Conservation (phyloP, 352 stramenopile genomes). For the Pythium periplocum region DNA sequence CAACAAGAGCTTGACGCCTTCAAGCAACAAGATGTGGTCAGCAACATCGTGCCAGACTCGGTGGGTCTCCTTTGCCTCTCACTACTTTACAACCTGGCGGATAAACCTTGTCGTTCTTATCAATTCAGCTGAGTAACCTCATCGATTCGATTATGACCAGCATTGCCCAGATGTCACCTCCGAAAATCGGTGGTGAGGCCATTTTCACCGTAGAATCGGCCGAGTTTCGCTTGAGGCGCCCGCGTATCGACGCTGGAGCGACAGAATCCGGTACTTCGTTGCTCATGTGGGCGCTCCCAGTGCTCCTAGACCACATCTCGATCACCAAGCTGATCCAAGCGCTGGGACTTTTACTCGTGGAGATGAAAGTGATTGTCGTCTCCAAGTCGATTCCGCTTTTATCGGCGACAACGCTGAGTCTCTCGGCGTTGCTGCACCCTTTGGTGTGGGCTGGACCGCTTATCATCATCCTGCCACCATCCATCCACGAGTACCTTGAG, state of each 20-base stretch:
- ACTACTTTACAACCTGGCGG: background rate
- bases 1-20: conserved; percentile 7
- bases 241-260: conserved; percentile 8
- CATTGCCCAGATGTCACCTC: background rate
- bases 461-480: conserved; percentile 18
- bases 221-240: conserved; percentile 1
- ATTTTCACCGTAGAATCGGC: background rate
- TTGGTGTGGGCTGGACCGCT: conserved; percentile 18
- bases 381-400: conserved; percentile 13
- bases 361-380: conserved; percentile 26
- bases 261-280: conserved; percentile 10
- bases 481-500: conserved; percentile 19
- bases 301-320: conserved; percentile 9
- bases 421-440: conserved; percentile 13
- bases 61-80: background rate
- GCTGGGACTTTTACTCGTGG: conserved; percentile 13
- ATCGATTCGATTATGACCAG: conserved; percentile 16
- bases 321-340: conserved; percentile 9
- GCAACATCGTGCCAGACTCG: conserved; percentile 14
- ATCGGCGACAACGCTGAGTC: conserved; percentile 11
- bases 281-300: conserved; percentile 13
- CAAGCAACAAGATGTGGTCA: conserved; percentile 2
- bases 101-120: background rate
- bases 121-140: conserved; percentile 8
- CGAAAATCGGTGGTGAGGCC: background rate